phyloP scores from a whole-genome alignment of 805 yeast genomes.

The Metschnikowia kofuensis region DNA sequence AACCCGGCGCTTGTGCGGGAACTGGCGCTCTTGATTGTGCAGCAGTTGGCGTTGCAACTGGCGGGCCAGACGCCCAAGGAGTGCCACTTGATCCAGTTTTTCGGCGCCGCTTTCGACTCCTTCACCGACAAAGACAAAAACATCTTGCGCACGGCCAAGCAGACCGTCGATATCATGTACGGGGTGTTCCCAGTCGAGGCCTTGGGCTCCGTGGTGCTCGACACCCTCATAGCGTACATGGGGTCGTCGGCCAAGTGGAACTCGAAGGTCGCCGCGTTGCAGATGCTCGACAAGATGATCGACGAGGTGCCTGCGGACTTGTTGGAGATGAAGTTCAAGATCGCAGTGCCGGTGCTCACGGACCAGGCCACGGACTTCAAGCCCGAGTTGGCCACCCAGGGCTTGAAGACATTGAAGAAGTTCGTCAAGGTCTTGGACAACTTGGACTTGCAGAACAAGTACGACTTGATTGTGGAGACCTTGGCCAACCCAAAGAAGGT shows the following conservation, averaged over 20 bases:
- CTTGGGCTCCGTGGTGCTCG: conserved; percentile 65
- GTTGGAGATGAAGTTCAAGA: conserved; percentile 75
- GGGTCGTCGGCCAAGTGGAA: conserved; percentile 91
- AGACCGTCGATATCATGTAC: conserved; percentile 67
- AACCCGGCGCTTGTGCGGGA: conserved; percentile 75
- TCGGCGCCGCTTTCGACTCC: conserved; percentile 65
- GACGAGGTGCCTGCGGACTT: conserved; percentile 83
- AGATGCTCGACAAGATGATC: conserved; percentile 66
- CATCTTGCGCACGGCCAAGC: conserved; percentile 83
- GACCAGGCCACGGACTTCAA: conserved; percentile 93
- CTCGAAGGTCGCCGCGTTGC: conserved; percentile 77
- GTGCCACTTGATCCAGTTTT: conserved; percentile 63
- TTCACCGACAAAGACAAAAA: conserved; percentile 84
- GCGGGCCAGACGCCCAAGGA: conserved; percentile 73
- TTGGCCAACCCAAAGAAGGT: conserved; percentile 88
- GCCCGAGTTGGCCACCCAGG: conserved; percentile 90
- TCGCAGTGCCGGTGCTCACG: conserved; percentile 78
- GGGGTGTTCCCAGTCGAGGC: conserved; percentile 77
- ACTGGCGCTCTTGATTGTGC: conserved; percentile 63
- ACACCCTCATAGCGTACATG: conserved; percentile 60
- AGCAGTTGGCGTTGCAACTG: conserved; percentile 53
- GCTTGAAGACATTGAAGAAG: conserved; percentile 63
- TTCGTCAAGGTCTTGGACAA: conserved; percentile 86
- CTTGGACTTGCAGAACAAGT: conserved; percentile 85
- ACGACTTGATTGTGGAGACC: conserved; percentile 78